Evolutionary conservation across 1,284 basidiomycete genomes (phyloP), one percentile per base, ranked within the genome.

Genomic region (Meira miltonrushii): DNA sequence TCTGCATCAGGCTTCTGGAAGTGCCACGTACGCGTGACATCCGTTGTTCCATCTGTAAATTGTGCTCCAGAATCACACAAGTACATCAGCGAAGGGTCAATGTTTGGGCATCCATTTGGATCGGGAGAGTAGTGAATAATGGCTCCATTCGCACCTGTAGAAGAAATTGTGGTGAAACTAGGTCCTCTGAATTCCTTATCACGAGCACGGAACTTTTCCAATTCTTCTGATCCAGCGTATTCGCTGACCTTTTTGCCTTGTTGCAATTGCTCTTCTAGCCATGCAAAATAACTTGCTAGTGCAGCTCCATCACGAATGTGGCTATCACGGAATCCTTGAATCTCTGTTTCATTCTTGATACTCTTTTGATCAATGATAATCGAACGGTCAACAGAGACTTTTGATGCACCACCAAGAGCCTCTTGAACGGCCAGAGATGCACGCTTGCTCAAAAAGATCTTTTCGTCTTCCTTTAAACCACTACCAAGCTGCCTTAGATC

Each of bases 91-190:
- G 65, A 54, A 15, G 65, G 61, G 37, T 75, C 72, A 64, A 98
- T 88, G 17, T 85, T 81, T 0, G 88, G 86, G 68, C 87, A 90
- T 62, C 86, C 84, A 2, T 82, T 79, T n/a, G 86, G 84, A 54
- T 88, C 85, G 2, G 94, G 92, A 1, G 83, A 82, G 78, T 98
- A 98, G 78, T 98, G 94, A 59, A 98, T 96, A 70, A 98, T 88
- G 13, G 92, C 92, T 86, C 68, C 92, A 75, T 98, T 95, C 1
- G 89, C 83, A 0, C 93, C 94, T 11, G 75, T 75, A 0, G 90
- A 88, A 1, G 92, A 96, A 59, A 98, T 97, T 0, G 94, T 96
- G 1, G 85, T 81, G 79, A 98, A 98, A 2, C 90, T 93, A 21
- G 93, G 81, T 2, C 94, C 94, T 68, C 85, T 85, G 83, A 92